Percentiles rank a stretch among this genome's conserved stretches.
Evolutionary conservation across 2,329 filamentous ascomycete genomes (phyloP).

Genomic region (Diaporthe humulicola): DNA sequence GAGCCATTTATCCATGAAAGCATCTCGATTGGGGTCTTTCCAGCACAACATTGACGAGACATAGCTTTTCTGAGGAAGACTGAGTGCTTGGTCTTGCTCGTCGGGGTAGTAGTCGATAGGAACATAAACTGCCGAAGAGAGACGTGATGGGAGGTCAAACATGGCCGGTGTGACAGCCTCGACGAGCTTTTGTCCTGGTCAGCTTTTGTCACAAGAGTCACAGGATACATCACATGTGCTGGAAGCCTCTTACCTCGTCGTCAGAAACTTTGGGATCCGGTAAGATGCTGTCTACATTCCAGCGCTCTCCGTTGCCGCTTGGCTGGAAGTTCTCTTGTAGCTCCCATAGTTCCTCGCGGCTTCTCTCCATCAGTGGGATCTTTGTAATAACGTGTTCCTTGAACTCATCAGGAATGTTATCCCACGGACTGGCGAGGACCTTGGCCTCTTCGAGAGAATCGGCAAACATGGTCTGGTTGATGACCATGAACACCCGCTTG

Average conservation of each 20-base stretch:
- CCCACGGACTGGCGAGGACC: background rate
- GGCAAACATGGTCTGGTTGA: constrained; percentile 18
- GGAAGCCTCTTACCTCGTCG: background rate
- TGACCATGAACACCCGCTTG: constrained; percentile 1
- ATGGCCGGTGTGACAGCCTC: background rate
- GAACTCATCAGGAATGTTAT: background rate
- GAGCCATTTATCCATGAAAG: background rate
- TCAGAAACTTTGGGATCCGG: background rate
- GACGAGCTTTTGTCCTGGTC: background rate
- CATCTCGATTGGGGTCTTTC: background rate
- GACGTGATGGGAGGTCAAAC: background rate
- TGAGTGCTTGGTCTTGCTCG: background rate
- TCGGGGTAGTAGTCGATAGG: background rate
- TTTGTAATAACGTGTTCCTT: background rate
- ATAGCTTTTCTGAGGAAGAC: background rate
- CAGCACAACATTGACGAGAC: background rate
- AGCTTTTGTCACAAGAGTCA: background rate
- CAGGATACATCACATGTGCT: background rate
- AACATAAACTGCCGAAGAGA: background rate
- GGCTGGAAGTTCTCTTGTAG: background rate
- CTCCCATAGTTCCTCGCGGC: background rate
- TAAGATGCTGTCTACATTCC: constrained; percentile 16
- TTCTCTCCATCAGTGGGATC: background rate
- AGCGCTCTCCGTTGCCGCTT: background rate
- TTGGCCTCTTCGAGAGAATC: constrained; percentile 1